Conservation (phyloP, 2,329 filamentous ascomycete species). For the Penicillium capsulatum region DNA sequence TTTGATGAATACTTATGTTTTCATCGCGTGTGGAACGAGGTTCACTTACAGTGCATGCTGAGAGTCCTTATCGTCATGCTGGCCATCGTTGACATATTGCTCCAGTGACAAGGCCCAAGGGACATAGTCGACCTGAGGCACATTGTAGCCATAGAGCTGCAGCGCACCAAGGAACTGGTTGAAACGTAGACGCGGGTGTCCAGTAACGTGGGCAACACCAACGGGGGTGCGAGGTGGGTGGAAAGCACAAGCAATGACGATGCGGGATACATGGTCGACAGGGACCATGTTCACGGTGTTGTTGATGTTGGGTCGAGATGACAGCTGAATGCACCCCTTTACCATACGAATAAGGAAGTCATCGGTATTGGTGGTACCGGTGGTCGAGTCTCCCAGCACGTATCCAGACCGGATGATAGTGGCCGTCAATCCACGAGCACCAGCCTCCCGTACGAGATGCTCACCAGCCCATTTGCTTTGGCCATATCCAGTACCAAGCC, state of each 20-base stretch:
- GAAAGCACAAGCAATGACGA: constrained; percentile 71
- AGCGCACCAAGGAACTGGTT: constrained; percentile 71
- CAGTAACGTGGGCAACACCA: constrained; percentile 71
- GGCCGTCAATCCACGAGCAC: constrained; percentile 68
- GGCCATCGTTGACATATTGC: constrained; percentile 59
- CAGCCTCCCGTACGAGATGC: constrained; percentile 72
- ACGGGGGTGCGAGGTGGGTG: constrained; percentile 55
- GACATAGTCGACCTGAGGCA: constrained; percentile 63
- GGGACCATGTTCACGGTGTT: constrained; percentile 91
- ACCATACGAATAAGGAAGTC: constrained; percentile 84
- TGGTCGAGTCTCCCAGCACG: constrained; percentile 53
- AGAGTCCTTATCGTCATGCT: constrained; percentile 54
- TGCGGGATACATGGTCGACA: constrained; percentile 74
- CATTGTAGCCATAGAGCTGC: constrained; percentile 67
- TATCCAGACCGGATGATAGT: constrained; percentile 80
- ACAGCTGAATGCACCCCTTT: constrained; percentile 82
- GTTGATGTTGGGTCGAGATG: constrained; percentile 66
- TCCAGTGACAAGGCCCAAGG: constrained; percentile 66
- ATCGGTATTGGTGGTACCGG: constrained; percentile 69
- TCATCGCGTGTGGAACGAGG: not conserved
- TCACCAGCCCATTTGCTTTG: constrained; percentile 83
- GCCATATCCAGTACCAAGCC: constrained; percentile 82
- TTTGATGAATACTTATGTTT: not conserved
- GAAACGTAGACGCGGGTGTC: constrained; percentile 71
- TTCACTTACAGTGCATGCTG: constrained; percentile 60